Evolutionary conservation across 495 filamentous ascomycete genomes (phyloP).

Genomic region (Aspergillus panamensis): DNA sequence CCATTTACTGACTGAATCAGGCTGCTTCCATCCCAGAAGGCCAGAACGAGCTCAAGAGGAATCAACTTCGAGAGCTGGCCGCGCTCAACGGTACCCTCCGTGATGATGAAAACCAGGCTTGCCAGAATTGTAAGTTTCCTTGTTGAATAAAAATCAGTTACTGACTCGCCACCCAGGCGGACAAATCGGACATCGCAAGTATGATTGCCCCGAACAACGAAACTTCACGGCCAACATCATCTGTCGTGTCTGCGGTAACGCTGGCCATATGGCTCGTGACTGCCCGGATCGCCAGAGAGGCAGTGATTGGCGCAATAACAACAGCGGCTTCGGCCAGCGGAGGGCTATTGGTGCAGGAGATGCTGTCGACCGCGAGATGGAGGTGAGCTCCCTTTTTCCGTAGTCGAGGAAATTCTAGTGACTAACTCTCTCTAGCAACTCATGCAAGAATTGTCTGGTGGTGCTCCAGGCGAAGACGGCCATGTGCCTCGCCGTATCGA

Average conservation of each 20-base stretch:
- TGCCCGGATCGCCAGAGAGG: constrained; percentile 91
- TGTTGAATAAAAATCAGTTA: not conserved
- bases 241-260: constrained; percentile 95
- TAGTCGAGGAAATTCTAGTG: not conserved
- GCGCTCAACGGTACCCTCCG: constrained; percentile 97
- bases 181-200: constrained; percentile 98
- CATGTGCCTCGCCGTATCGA: constrained; percentile 79
- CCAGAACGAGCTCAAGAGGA: constrained; percentile 96
- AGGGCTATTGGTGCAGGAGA: constrained; percentile 73
- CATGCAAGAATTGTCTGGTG: constrained; percentile 93
- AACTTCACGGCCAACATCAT: constrained; percentile 99
- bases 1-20: constrained; percentile 42
- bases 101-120: constrained; percentile 98
- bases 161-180: constrained; percentile 50
- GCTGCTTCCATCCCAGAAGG: constrained; percentile 97
- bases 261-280: constrained; percentile 88
- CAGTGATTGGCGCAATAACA: constrained; percentile 83
- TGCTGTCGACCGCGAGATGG: constrained; percentile 89
- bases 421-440: constrained; percentile 68
- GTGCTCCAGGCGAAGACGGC: constrained; percentile 56
- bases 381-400: constrained; percentile 56
- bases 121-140: constrained; percentile 81
- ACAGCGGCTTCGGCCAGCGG: constrained; percentile 45
- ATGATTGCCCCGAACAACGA: constrained; percentile 95
- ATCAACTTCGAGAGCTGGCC: constrained; percentile 94